These are phyloP conservation scores for Oldenlandia corymbosa DNA, from an alignment of 257 asterid species.

Conservation along the genomic window DNA sequence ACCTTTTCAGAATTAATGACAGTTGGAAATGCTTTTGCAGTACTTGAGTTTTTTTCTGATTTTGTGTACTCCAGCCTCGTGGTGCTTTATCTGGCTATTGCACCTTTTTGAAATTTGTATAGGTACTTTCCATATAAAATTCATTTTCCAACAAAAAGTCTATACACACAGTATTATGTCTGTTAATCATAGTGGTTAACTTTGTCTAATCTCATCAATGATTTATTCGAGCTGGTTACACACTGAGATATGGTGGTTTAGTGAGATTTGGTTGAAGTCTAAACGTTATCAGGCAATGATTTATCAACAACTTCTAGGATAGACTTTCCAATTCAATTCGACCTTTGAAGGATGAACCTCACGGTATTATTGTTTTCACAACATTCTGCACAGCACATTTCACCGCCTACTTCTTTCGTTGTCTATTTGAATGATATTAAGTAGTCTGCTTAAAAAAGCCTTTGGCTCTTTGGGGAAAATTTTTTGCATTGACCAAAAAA, in stretches of 20 bases:
- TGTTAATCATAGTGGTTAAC: neutral
- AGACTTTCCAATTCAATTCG: neutral
- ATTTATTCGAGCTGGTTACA: neutral
- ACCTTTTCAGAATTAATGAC: conserved; percentile 14
- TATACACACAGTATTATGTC: neutral
- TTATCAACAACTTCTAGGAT: no score
- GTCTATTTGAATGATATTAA: no score
- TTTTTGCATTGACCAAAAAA: no score
- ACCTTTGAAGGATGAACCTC: neutral
- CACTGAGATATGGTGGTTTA: neutral
- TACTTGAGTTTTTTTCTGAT: neutral
- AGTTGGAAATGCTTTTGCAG: conserved; percentile 16
- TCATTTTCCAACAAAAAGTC: neutral
- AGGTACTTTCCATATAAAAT: neutral
- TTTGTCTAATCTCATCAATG: neutral
- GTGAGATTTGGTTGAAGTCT: neutral
- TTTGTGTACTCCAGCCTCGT: neutral
- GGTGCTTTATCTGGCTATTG: conserved; percentile 5
- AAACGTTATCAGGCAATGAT: no score
- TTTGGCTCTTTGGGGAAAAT: no score
- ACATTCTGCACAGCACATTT: neutral
- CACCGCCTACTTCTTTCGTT: neutral
- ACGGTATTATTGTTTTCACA: neutral
- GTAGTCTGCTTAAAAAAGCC: no score
- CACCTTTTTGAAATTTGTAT: neutral